Percentiles rank a stretch among this genome's conserved stretches.
Evolutionary conservation across 2,329 filamentous ascomycete species (phyloP).

Genomic region (Diaporthe citriasiana): DNA sequence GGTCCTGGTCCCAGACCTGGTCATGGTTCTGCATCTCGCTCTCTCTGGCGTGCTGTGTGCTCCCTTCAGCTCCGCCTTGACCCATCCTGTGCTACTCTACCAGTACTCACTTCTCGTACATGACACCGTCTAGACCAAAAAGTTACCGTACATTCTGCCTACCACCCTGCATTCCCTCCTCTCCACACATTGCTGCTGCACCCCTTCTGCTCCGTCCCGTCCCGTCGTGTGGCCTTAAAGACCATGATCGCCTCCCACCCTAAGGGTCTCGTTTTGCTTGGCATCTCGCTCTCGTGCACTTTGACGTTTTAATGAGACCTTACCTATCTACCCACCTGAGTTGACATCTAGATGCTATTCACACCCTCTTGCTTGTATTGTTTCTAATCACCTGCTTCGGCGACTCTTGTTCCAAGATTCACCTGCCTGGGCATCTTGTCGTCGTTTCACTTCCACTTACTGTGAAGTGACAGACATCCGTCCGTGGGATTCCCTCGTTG

Average conservation of each 20-base stretch:
- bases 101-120: not conserved
- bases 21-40: not conserved
- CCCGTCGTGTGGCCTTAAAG: conserved; percentile 19
- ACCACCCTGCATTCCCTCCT: not conserved
- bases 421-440: not conserved
- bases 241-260: conserved; percentile 32
- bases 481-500: not conserved
- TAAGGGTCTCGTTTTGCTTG: conserved; percentile 22
- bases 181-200: not conserved
- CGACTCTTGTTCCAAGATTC: not conserved
- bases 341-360: conserved; percentile 1
- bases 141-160: not conserved
- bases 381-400: not conserved
- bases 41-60: not conserved
- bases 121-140: conserved; percentile 3
- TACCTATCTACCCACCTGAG: not conserved
- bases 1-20: too few relatives aligned
- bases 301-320: conserved; percentile 26
- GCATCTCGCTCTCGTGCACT: conserved; percentile 16
- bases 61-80: conserved; percentile 4
- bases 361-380: not conserved
- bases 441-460: not conserved
- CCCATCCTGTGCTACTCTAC: conserved; percentile 12
- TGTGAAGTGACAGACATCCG: too few relatives aligned
- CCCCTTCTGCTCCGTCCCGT: conserved; percentile 30